Base-by-base conservation (phyloP, 768 basidiomycete species). In the Mycena polygramma region DNA sequence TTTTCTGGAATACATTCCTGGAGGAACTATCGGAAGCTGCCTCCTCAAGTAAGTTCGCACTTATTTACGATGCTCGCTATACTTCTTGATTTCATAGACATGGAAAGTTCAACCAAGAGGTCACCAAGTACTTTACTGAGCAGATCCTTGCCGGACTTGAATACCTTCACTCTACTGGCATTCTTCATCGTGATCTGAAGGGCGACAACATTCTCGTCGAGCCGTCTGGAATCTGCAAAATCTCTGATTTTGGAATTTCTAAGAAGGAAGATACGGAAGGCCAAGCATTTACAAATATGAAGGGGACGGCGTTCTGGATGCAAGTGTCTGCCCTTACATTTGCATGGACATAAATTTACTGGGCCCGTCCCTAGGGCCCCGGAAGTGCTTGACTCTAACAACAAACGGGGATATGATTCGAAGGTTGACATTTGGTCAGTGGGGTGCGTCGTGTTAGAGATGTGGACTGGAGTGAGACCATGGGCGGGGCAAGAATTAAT, bases 161-260 rank as follows among this genome's bases (percentile, higher is more conserved):
- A 45, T 99, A 98, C 77, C 87, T 99, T 17, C 97, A 98, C 79
- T 88, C 86, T 17, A 88, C 87, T 75, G 91, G 92, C 59, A 96
- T 98, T 74, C 85, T 97, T 58, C 97, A 98, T 77, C 85, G 97
- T 79, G 95, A 98, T 78, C 83, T 98, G 71, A 98, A 98, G 81
- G 92, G 94, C 11, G 96, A 98, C 77, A 98, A 98, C 76, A 96
- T 98, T 74, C 88, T 98, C 19, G 92, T 97, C 20, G 95, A 97
- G 77, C 88, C 87, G 35, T 84, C 88, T 19, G 97, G 97, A 0
- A 81, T 92, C 60, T 96, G 95, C 86, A 98, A 98, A 81, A 98
- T 98, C 53, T 94, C 94, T 2, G 96, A 98, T 80, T 98, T 99
- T 77, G 97, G 97, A 24, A 97, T 97, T 68, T 96, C 95, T n/a